Conservation (phyloP, 768 basidiomycete species). For the Russula earlei region DNA sequence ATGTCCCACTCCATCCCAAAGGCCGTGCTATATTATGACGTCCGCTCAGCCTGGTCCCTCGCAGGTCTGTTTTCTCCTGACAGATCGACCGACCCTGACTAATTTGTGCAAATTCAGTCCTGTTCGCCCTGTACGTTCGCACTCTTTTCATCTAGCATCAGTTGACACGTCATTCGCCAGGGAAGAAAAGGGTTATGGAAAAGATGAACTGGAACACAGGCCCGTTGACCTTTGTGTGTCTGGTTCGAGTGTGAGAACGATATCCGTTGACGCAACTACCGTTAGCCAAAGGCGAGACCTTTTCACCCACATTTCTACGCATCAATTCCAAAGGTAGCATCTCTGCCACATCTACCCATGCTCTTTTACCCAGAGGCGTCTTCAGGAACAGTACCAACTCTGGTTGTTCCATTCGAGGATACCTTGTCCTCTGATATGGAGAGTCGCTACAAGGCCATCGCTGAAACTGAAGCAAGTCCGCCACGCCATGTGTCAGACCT, state of each 20-base stretch:
- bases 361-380: background rate
- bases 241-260: background rate
- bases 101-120: background rate
- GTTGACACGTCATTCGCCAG: slow-evolving; percentile 21
- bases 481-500: background rate
- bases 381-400: slow-evolving; percentile 70
- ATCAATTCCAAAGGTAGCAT: slow-evolving; percentile 64
- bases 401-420: slow-evolving; percentile 76
- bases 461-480: slow-evolving; percentile 56
- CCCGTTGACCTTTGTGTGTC: slow-evolving; percentile 53
- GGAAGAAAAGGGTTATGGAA: slow-evolving; percentile 75
- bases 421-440: slow-evolving; percentile 62
- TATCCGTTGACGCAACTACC: background rate
- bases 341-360: background rate
- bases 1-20: slow-evolving; percentile 39
- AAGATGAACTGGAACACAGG: slow-evolving; percentile 64
- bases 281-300: slow-evolving; percentile 71
- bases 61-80: slow-evolving; percentile 35
- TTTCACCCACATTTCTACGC: slow-evolving; percentile 61
- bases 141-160: background rate
- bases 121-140: slow-evolving; percentile 17
- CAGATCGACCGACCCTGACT: background rate
- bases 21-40: slow-evolving; percentile 70
- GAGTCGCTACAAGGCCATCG: slow-evolving; percentile 71
- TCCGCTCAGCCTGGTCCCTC: slow-evolving; percentile 53